A percentile compares a stretch with the other conserved stretches of the same genome.
Conservation (phyloP, 192 early-diverging fungal species). For the Lunasporangiospora selenospora region DNA sequence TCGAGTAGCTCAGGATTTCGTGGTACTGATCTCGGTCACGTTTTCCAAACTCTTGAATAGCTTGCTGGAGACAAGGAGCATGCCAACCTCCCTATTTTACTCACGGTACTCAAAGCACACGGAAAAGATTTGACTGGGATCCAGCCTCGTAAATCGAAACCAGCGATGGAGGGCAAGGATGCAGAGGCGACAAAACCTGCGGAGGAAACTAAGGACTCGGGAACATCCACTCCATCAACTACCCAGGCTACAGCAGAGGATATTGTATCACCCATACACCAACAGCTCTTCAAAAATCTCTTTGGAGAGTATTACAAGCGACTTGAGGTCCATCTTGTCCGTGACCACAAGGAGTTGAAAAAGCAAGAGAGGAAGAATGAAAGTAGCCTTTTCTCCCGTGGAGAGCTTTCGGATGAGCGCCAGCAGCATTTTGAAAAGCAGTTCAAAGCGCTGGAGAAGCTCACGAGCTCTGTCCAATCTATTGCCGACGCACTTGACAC, state of each 20-base stretch:
- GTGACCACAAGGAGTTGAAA: slow-evolving; percentile 75
- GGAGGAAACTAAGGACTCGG: slow-evolving; percentile 8
- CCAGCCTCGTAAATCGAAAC: slow-evolving; percentile 51
- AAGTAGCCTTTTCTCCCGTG: slow-evolving; percentile 80
- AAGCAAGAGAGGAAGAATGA: slow-evolving; percentile 79
- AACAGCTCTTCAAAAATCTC: slow-evolving; percentile 52
- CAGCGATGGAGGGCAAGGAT: slow-evolving; percentile 19
- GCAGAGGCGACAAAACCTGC: slow-evolving; percentile 15
- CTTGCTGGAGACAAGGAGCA: slow-evolving; percentile 58
- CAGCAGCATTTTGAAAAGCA: slow-evolving; percentile 78
- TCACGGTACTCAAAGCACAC: slow-evolving; percentile 62
- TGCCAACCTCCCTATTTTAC: slow-evolving; percentile 58
- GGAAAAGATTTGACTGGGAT: slow-evolving; percentile 59
- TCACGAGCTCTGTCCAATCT: slow-evolving; percentile 52
- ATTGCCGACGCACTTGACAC: slow-evolving; percentile 76
- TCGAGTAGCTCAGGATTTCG: too few relatives aligned
- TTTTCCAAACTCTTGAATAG: slow-evolving; percentile 28
- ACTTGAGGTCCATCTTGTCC: slow-evolving; percentile 64
- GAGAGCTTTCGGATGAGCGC: slow-evolving; percentile 80
- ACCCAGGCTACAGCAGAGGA: slow-evolving; percentile 20
- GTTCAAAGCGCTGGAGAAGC: slow-evolving; percentile 72
- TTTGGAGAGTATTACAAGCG: slow-evolving; percentile 67
- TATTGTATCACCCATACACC: slow-evolving; percentile 43
- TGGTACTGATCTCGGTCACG: too few relatives aligned
- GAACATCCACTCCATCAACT: slow-evolving; percentile 16